Percentiles rank a stretch among this genome's conserved stretches.
These are phyloP conservation scores for Phytopythium cucurbitacearum DNA, from an alignment of 352 stramenopile genomes.

Conservation along the genomic window DNA sequence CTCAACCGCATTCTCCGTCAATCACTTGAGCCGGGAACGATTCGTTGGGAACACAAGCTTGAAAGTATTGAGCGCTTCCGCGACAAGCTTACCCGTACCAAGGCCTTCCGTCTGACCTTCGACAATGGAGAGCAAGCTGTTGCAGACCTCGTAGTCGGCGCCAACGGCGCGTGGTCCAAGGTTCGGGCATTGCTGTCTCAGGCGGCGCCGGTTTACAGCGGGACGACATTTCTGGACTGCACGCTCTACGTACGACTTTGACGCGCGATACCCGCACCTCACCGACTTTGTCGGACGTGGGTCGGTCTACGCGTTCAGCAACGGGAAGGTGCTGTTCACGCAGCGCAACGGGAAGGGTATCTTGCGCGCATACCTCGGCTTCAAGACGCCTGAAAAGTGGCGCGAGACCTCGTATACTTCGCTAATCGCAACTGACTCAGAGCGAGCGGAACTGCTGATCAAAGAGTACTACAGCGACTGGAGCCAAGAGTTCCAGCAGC, in stretches of 20 bases:
- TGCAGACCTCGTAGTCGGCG: neutral
- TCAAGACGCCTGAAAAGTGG: conserved; percentile 3
- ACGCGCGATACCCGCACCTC: conserved; percentile 11
- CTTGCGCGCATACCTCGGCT: conserved; percentile 15
- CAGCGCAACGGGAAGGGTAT: conserved; percentile 19
- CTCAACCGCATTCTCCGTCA: neutral
- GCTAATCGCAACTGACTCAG: neutral
- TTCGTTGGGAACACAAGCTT: neutral
- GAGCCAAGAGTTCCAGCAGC: neutral
- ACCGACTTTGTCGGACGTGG: conserved; percentile 13
- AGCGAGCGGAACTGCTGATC: neutral
- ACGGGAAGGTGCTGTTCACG: conserved; percentile 9
- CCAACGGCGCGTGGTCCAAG: neutral
- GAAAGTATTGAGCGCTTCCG: neutral
- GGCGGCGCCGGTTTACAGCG: neutral
- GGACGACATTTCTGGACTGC: neutral
- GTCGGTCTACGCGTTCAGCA: conserved; percentile 10
- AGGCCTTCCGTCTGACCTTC: neutral
- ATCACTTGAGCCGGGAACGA: neutral
- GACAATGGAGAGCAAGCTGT: neutral
- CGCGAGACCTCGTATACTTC: neutral
- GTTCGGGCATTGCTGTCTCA: neutral
- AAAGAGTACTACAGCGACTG: neutral
- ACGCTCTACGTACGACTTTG: neutral
- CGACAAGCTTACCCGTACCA: neutral